phyloP scores from a whole-genome alignment of 192 early-diverging fungal species.

The Coemansia sp. region DNA sequence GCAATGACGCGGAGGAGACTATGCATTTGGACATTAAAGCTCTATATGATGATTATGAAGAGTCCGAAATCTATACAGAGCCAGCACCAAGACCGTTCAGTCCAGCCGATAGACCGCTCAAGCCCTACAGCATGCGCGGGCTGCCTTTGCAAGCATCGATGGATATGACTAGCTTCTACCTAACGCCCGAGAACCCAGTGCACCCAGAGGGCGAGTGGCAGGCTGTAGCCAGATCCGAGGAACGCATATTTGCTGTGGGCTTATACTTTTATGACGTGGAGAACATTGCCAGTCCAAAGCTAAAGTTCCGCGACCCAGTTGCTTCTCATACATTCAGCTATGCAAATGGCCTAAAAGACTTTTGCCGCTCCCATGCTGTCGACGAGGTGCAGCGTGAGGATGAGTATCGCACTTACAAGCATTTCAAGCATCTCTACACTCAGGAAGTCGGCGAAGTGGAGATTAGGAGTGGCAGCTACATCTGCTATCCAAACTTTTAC shows the following conservation, averaged over 20 bases:
- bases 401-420: background rate
- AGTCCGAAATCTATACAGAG: background rate
- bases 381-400: background rate
- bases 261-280: constrained; percentile 72
- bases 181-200: constrained; percentile 65
- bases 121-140: constrained; percentile 38
- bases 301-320: constrained; percentile 58
- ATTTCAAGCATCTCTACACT: background rate
- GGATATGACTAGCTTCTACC: constrained; percentile 66
- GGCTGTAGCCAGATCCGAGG: constrained; percentile 70
- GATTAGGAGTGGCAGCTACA: constrained; percentile 58
- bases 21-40: background rate
- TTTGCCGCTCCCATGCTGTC: background rate
- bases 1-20: background rate
- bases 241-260: constrained; percentile 71
- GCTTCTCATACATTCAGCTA: background rate
- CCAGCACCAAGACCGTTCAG: constrained; percentile 40
- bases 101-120: constrained; percentile 16
- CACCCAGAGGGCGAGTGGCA: constrained; percentile 69
- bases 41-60: constrained; percentile 6
- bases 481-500: constrained; percentile 73
- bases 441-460: constrained; percentile 56
- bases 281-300: constrained; percentile 66
- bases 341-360: background rate
- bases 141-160: constrained; percentile 64